A percentile compares a stretch with the other conserved stretches of the same genome.
Evolutionary conservation across 805 yeast genomes (phyloP).

Genomic region (Peterozyma toletana): DNA sequence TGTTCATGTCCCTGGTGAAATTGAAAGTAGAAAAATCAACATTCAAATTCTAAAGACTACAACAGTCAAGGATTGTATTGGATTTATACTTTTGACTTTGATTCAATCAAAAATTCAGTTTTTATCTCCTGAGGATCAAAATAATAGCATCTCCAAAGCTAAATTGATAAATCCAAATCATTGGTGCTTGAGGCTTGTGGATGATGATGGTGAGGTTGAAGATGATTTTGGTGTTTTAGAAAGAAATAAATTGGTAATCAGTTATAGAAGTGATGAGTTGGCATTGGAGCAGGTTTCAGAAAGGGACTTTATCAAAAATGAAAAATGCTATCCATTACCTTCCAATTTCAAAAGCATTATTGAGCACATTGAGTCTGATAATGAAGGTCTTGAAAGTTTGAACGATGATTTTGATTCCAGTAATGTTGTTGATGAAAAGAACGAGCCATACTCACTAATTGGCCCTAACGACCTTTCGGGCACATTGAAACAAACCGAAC

Average conservation of each 20-base stretch:
- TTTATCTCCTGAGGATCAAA: background rate
- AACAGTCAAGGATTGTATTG: conserved; percentile 27
- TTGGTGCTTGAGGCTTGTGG: conserved; percentile 78
- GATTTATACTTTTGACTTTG: conserved; percentile 26
- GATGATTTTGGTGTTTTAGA: conserved; percentile 90
- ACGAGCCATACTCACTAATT: background rate
- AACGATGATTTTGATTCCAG: background rate
- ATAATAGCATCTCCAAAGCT: background rate
- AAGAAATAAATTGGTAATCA: conserved; percentile 52
- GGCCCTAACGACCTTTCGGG: background rate
- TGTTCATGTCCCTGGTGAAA: conserved; percentile 3
- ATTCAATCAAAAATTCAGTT: no score
- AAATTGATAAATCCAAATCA: conserved; percentile 44
- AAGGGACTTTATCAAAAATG: conserved; percentile 41
- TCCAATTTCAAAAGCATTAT: conserved; percentile 1
- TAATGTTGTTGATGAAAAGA: conserved; percentile 1
- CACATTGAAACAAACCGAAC: background rate
- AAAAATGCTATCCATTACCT: conserved; percentile 47
- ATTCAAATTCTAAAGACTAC: conserved; percentile 8
- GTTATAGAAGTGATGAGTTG: conserved; percentile 77
- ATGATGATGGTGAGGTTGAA: conserved; percentile 89
- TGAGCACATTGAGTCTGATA: conserved; percentile 13
- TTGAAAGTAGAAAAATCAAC: background rate
- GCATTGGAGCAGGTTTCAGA: conserved; percentile 60
- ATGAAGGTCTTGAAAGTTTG: conserved; percentile 6